Evolutionary conservation across 2,329 filamentous ascomycete genomes (phyloP).

Genomic region (Alternaria sp.): DNA sequence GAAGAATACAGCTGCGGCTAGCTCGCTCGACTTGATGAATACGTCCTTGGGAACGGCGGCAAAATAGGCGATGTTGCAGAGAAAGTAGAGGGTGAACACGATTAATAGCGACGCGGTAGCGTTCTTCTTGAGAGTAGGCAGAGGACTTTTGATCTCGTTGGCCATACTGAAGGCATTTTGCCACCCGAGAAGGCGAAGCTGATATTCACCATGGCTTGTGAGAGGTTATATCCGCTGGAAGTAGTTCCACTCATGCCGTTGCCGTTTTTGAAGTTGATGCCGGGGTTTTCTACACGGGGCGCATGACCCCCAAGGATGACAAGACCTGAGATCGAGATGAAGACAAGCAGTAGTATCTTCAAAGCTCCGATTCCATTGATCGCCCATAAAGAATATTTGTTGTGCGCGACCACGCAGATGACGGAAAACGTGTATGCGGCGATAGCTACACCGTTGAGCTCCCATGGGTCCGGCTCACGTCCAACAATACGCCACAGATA

Average conservation of each 20-base stretch:
- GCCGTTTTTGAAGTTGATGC: conserved; percentile 39
- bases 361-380: conserved; percentile 52
- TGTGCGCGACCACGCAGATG: conserved; percentile 37
- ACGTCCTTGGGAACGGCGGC: conserved; percentile 56
- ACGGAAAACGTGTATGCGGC: conserved; percentile 36
- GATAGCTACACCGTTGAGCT: conserved; percentile 43
- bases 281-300: conserved; percentile 36
- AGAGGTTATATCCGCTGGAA: conserved; percentile 41
- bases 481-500: conserved; percentile 44
- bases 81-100: conserved; percentile 54
- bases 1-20: conserved; percentile 68
- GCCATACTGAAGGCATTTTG: conserved; percentile 48
- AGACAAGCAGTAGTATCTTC: conserved; percentile 70
- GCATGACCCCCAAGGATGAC: conserved; percentile 39
- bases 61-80: conserved; percentile 41
- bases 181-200: conserved; percentile 46
- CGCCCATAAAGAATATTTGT: conserved; percentile 37
- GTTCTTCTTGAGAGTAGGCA: conserved; percentile 61
- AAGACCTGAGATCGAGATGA: conserved; percentile 52
- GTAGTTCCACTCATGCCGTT: conserved; percentile 35
- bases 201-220: conserved; percentile 43
- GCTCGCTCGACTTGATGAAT: conserved; percentile 56
- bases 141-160: conserved; percentile 60
- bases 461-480: conserved; percentile 37
- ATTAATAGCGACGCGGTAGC: conserved; percentile 61